Evolutionary conservation across 2,329 filamentous ascomycete species (phyloP).

Genomic region (Penicillium thymicola): DNA sequence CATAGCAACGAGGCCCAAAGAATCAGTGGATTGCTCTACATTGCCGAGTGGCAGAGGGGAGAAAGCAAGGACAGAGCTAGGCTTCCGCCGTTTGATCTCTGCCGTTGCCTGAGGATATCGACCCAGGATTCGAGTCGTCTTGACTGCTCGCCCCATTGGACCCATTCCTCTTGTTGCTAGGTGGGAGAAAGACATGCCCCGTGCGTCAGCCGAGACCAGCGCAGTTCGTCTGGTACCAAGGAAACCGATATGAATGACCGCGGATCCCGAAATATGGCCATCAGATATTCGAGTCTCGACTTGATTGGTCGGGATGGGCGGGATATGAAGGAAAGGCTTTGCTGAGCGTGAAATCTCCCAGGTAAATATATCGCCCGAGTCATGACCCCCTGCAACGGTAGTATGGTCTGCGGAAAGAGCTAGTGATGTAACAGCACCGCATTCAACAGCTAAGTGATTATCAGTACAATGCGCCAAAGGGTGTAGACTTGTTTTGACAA

Average conservation of each 20-base stretch:
- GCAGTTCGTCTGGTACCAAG: conserved; percentile 90
- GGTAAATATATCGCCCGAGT: conserved; percentile 87
- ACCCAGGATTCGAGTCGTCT: conserved; percentile 84
- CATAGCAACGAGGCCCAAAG: conserved; percentile 87
- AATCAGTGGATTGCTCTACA: conserved; percentile 80
- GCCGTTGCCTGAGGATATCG: conserved; percentile 73
- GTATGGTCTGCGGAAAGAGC: conserved; percentile 92
- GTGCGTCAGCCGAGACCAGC: conserved; percentile 88
- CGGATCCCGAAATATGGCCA: conserved; percentile 74
- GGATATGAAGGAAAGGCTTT: conserved; percentile 82
- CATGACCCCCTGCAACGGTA: conserved; percentile 86
- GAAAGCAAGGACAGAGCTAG: conserved; percentile 92
- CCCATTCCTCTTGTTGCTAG: conserved; percentile 88
- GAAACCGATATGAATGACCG: conserved; percentile 90
- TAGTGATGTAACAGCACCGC: conserved; percentile 78
- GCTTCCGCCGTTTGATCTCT: conserved; percentile 69
- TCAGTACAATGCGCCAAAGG: conserved; percentile 2
- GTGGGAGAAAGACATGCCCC: conserved; percentile 97
- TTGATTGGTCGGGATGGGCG: conserved; percentile 66
- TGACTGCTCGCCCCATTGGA: conserved; percentile 77
- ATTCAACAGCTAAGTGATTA: conserved; percentile 69
- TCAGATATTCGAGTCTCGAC: conserved; percentile 66
- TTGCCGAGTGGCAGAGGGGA: conserved; percentile 90
- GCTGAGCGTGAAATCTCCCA: conserved; percentile 87
- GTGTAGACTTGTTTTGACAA: conserved; percentile 24